Percentiles rank a stretch among this genome's conserved stretches.
Evolutionary conservation across 352 stramenopile genomes (phyloP).

Genomic region (Phytophthora aleatoria): DNA sequence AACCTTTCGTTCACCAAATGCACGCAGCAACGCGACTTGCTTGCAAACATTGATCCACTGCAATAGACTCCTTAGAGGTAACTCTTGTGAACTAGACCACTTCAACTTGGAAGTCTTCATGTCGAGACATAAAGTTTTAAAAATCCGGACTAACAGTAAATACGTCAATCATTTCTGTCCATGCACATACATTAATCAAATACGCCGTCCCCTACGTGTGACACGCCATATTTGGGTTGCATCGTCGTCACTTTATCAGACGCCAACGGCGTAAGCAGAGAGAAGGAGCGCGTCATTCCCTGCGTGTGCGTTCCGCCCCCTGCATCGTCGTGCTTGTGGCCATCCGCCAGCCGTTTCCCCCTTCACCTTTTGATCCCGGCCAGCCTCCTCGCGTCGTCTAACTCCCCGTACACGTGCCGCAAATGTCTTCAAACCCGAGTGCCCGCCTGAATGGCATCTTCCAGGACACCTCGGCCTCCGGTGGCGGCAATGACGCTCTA

Average conservation of each 20-base stretch:
- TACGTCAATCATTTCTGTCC: background rate
- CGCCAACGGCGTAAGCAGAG: constrained; percentile 11
- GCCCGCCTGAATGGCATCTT: constrained; percentile 66
- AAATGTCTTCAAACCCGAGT: constrained; percentile 52
- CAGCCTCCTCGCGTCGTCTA: background rate
- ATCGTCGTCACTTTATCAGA: constrained; percentile 36
- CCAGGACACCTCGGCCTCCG: constrained; percentile 34
- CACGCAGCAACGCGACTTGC: no score
- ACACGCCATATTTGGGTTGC: constrained; percentile 28
- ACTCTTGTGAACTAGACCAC: no score
- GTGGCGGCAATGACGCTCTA: constrained; percentile 63
- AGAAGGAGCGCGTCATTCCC: constrained; percentile 13
- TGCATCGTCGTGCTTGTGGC: background rate
- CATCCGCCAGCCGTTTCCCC: constrained; percentile 2
- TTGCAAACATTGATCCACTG: no score
- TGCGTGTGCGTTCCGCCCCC: background rate
- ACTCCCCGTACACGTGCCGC: constrained; percentile 1
- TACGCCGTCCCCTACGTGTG: constrained; percentile 14
- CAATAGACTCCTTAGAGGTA: no score
- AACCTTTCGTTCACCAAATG: no score
- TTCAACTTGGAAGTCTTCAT: no score
- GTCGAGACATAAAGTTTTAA: no score
- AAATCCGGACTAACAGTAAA: background rate
- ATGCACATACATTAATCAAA: background rate
- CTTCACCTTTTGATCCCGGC: background rate